Evolutionary conservation across 176 grass and related monocot species (phyloP), one percentile per base, ranked within the genome.

Genomic region (Triticum monococcum): DNA sequence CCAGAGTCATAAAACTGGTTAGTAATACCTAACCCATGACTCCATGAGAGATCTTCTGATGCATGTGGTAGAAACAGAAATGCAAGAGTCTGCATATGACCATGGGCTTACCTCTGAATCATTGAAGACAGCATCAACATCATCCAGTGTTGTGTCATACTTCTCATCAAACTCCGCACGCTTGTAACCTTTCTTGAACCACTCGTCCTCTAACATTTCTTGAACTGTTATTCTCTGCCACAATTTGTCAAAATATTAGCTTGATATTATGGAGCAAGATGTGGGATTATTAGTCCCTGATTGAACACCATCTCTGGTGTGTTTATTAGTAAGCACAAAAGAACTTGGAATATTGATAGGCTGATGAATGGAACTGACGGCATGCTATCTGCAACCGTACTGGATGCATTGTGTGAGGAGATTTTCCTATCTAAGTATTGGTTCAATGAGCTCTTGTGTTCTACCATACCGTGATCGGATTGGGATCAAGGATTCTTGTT

Each of bases 161-260:
- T 94, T 83, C 87, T 94, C 88, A 13, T 99, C 92, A 80, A 96
- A 96, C 41, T 88, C 85, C 0, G 97, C 87, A 12, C 87, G 89
- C 67, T 91, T 96, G 82, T 96, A 96, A 18, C 90, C 92, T 78
- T 94, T 96, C 73, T 80, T 94, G 83, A 96, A 99, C 97, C 94
- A 99, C 66, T 94, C 92, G 68, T 99, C 97, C 79, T 96, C 90
- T 68, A 96, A 26, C 91, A 96, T 99, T 89, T 96, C 97, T 75
- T 92, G 84, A 76, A 99, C 87, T 83, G 86, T 96, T 79, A 99
- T 88, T 80, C 97, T 91, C 97, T 99, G 87, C 41, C 40, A 78
- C 3, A 68, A 7, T 88, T 88, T 46, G 12, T 50, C 17, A 72
- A 81, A 31, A 35, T 1, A 52, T 81, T 57, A 91, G 77, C 62